These are phyloP conservation scores for Harringtonia lauricola DNA, from an alignment of 2,329 filamentous ascomycete genomes.

Conservation along the genomic window DNA sequence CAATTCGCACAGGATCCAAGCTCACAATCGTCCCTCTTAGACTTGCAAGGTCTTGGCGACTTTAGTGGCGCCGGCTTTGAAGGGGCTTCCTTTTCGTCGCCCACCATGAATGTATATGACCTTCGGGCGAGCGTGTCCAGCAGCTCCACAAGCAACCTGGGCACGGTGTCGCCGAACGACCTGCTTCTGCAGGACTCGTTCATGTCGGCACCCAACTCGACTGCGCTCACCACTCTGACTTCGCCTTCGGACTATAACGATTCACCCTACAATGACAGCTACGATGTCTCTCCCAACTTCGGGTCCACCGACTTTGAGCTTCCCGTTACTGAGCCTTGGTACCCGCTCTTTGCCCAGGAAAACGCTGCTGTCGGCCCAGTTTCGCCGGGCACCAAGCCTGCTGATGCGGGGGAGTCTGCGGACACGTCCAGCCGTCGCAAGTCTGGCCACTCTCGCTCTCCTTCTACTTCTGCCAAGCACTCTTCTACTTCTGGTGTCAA, in stretches of 20 bases:
- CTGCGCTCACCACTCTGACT: conserved; percentile 72
- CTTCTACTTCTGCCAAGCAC: conserved; percentile 39
- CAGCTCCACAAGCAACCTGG: conserved; percentile 42
- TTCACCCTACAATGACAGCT: conserved; percentile 65
- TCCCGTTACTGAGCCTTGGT: conserved; percentile 47
- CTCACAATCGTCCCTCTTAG: conserved; percentile 21
- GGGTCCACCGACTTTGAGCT: conserved; percentile 44
- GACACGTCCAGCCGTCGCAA: conserved; percentile 32
- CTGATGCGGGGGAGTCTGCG: conserved; percentile 30
- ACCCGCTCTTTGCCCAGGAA: conserved; percentile 57
- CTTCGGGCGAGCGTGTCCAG: conserved; percentile 28
- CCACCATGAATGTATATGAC: conserved; percentile 41
- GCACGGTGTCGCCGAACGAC: conserved; percentile 78
- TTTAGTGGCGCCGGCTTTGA: conserved; percentile 39
- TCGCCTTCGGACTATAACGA: conserved; percentile 71
- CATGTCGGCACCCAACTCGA: conserved; percentile 70
- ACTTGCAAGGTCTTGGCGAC: conserved; percentile 43
- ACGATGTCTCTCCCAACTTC: conserved; percentile 71
- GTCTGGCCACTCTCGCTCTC: conserved; percentile 29
- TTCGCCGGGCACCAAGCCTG: conserved; percentile 6
- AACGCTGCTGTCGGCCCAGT: conserved; percentile 7
- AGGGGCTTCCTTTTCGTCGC: conserved; percentile 43
- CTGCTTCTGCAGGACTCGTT: conserved; percentile 59
- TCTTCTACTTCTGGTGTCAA: conserved; percentile 60
- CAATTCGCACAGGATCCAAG: neutral